Conservation (phyloP, 306 rosid species). For the Acacia confusa region DNA sequence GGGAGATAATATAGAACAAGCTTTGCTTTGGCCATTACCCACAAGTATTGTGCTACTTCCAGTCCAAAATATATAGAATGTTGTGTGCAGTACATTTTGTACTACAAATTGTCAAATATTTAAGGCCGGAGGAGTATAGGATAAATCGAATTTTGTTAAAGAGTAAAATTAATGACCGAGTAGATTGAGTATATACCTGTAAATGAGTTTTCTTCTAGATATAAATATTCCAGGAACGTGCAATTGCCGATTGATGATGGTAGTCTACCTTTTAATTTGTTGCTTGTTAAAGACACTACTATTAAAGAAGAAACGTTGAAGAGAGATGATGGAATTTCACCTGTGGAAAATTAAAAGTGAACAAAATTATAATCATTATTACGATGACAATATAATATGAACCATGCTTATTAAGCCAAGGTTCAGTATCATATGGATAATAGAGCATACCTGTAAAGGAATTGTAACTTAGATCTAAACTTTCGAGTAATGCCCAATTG, state of each 20-base stretch:
- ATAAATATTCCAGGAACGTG: not conserved
- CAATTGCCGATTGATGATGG: not conserved
- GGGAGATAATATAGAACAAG: not conserved
- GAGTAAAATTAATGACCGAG: not conserved
- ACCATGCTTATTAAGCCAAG: not conserved
- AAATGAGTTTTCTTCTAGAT: not conserved
- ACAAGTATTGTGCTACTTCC: not conserved
- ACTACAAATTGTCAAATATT: too few relatives aligned
- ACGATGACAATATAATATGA: not conserved
- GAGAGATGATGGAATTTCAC: not conserved
- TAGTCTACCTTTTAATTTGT: not conserved
- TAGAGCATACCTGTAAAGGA: not conserved
- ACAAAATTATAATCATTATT: not conserved
- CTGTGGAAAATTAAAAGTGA: not conserved
- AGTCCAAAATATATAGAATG: too few relatives aligned
- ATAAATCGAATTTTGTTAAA: too few relatives aligned
- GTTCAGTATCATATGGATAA: not conserved
- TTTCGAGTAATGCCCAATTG: not conserved
- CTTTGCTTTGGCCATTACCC: not conserved
- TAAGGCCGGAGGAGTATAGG: too few relatives aligned
- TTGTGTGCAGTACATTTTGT: too few relatives aligned
- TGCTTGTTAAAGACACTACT: not conserved
- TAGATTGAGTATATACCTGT: not conserved
- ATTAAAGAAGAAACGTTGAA: not conserved
- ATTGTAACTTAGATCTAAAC: not conserved